Evolutionary conservation across 331 rosid species (phyloP).

Genomic region (Cydonia oblonga): DNA sequence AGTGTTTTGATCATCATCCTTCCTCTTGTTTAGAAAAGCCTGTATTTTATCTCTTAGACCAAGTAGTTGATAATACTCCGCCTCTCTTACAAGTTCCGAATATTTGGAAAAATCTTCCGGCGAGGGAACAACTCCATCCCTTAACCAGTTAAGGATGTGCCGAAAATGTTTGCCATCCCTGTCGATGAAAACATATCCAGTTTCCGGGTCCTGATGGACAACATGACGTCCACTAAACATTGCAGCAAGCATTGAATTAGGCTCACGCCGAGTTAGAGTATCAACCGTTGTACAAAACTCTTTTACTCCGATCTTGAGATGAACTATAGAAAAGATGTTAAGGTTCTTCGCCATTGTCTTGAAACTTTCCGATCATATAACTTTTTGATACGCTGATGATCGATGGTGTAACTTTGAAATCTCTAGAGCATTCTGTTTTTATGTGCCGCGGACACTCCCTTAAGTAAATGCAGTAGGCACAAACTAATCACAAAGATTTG

Average conservation of each 20-base stretch:
- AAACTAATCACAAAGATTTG: not conserved
- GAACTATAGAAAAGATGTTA: conserved; percentile 29
- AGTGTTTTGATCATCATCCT: conserved; percentile 32
- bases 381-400: no score
- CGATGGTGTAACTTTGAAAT: no score
- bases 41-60: conserved; percentile 42
- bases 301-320: conserved; percentile 69
- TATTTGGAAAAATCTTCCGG: conserved; percentile 37
- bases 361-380: not conserved
- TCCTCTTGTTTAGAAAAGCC: conserved; percentile 33
- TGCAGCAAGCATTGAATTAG: conserved; percentile 73
- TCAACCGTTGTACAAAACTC: conserved; percentile 58
- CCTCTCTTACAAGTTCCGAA: conserved; percentile 57
- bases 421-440: not conserved
- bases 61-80: conserved; percentile 62
- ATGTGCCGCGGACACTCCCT: not conserved
- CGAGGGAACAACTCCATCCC: conserved; percentile 64
- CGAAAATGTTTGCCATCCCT: conserved; percentile 75
- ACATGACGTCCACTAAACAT: conserved; percentile 72
- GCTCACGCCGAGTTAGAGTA: conserved; percentile 65
- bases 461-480: not conserved
- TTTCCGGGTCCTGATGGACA: conserved; percentile 28
- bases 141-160: conserved; percentile 80
- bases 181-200: conserved; percentile 66
- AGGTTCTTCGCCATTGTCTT: conserved; percentile 20